Conservation (phyloP, 2,329 filamentous ascomycete species). For the Talaromyces marneffei region DNA sequence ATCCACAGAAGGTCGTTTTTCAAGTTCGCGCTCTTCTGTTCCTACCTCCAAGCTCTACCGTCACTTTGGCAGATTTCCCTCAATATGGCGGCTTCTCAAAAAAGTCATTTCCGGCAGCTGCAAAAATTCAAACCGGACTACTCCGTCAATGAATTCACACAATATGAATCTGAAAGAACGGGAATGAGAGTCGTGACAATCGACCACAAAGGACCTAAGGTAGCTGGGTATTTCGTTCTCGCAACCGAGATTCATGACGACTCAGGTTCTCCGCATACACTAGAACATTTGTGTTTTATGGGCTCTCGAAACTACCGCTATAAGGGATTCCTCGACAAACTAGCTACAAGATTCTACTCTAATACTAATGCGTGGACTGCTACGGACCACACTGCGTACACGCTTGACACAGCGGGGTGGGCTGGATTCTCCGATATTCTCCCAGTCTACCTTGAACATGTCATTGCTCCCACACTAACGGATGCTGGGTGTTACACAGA, state of each 20-base stretch:
- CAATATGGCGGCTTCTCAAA: constrained; percentile 51
- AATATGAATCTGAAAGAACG: constrained; percentile 92
- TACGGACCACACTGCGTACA: constrained; percentile 94
- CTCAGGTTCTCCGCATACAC: constrained; percentile 81
- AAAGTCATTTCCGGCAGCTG: constrained; percentile 67
- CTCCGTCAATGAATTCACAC: constrained; percentile 78
- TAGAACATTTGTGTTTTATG: constrained; percentile 82
- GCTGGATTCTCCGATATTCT: constrained; percentile 92
- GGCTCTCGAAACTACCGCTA: constrained; percentile 90
- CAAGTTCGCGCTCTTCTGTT: background rate
- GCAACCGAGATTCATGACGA: constrained; percentile 98
- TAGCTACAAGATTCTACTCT: constrained; percentile 89
- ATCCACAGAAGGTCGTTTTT: constrained; percentile 3
- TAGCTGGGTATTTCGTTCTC: constrained; percentile 88
- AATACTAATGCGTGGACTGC: constrained; percentile 96
- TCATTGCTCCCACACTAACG: constrained; percentile 84
- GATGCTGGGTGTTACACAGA: constrained; percentile 92
- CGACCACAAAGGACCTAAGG: constrained; percentile 88
- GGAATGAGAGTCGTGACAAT: constrained; percentile 93
- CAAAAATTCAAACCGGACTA: constrained; percentile 87
- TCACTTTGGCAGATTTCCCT: background rate
- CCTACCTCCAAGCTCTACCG: constrained; percentile 10
- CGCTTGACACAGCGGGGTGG: constrained; percentile 91
- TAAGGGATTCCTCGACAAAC: constrained; percentile 90
- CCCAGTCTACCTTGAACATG: constrained; percentile 90